Conservation (phyloP, 345 rosid genomes). For the Eucalyptus cloeziana region DNA sequence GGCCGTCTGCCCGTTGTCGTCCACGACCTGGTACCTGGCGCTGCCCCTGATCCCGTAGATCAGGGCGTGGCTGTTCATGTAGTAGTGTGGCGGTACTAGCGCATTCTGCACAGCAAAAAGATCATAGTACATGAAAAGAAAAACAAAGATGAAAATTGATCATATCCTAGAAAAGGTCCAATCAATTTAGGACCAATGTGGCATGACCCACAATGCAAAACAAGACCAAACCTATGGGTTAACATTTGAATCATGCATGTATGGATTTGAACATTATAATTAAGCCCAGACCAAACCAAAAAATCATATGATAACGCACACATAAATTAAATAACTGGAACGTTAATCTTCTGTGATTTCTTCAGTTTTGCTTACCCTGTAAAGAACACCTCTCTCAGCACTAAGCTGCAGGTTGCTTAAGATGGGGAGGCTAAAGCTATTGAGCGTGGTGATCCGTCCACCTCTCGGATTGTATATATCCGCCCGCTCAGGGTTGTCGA, state of each 20-base stretch:
- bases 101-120: conserved; percentile 17
- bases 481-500: conserved; percentile 31
- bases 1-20: conserved; percentile 3
- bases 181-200: neutral
- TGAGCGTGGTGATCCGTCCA: conserved; percentile 41
- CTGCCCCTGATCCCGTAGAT: conserved; percentile 14
- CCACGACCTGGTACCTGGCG: conserved; percentile 14
- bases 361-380: conserved; percentile 1
- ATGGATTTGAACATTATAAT: neutral
- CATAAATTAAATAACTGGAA: neutral
- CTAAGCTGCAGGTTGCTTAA: conserved; percentile 37
- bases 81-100: conserved; percentile 14
- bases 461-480: conserved; percentile 49
- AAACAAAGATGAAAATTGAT: neutral
- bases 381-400: conserved; percentile 34
- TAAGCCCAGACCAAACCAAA: rapidly evolving
- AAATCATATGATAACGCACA: neutral
- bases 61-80: conserved; percentile 25
- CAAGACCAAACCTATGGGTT: neutral
- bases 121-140: neutral
- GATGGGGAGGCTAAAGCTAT: conserved; percentile 43
- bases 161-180: neutral
- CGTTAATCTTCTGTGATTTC: neutral
- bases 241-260: neutral
- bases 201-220: neutral